Percentiles rank a stretch among this genome's conserved stretches.
Evolutionary conservation across 176 grass and related monocot species (phyloP).

Genomic region (Phoenix roebelenii): DNA sequence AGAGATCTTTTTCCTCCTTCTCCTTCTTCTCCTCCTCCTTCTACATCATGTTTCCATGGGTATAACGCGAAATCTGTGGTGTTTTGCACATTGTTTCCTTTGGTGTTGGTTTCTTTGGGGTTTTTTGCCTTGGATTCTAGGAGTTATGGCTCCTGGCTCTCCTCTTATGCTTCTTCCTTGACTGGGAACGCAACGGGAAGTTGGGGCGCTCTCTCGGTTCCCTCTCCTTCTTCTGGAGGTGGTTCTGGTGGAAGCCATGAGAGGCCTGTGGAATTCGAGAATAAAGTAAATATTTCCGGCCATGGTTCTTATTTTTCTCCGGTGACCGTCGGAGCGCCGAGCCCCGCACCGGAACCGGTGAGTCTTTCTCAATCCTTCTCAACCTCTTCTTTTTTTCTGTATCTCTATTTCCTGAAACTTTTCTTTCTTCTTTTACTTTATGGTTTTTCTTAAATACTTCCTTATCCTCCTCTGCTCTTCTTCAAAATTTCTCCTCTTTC

Average conservation of each 20-base stretch:
- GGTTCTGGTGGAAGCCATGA: constrained; percentile 6
- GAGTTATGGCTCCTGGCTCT: constrained; percentile 24
- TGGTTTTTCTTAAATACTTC: not conserved
- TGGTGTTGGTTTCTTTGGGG: constrained; percentile 22
- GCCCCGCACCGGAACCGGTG: constrained; percentile 11
- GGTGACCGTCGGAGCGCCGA: constrained; percentile 2
- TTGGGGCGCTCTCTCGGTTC: constrained; percentile 22
- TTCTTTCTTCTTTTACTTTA: not conserved
- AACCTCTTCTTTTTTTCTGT: not conserved
- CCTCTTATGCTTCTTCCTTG: constrained; percentile 14
- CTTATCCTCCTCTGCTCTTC: too few species aligned
- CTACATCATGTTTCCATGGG: constrained; percentile 26
- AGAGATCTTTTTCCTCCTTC: not conserved
- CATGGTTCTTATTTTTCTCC: constrained; percentile 2
- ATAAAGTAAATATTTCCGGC: not conserved
- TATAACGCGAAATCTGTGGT: constrained; percentile 12
- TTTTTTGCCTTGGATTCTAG: constrained; percentile 26
- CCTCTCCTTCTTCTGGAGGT: constrained; percentile 7
- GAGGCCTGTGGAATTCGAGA: constrained; percentile 9
- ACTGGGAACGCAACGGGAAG: constrained; percentile 13
- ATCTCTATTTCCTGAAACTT: not conserved
- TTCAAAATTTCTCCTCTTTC: too few species aligned
- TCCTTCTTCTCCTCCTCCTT: not conserved
- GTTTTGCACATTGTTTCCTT: constrained; percentile 6
- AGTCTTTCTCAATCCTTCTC: constrained; percentile 3